Percentiles rank a stretch among this genome's conserved stretches.
phyloP scores from a whole-genome alignment of 345 rosid genomes.

The Bretschneidera sinensis region DNA sequence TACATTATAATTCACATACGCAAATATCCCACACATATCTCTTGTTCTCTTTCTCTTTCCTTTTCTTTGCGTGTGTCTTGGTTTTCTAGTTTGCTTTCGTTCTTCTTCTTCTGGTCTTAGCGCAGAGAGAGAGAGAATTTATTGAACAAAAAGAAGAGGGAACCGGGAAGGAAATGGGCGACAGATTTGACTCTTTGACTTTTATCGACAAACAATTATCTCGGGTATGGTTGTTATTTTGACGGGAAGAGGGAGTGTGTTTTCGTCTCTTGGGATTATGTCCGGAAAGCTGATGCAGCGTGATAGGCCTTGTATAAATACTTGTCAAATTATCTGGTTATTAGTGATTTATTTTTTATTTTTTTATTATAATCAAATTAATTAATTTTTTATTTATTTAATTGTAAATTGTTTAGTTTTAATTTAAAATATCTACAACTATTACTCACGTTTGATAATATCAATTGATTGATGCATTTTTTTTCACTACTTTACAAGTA shows the following conservation, averaged over 20 bases:
- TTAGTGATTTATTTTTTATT: no score
- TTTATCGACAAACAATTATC: not conserved
- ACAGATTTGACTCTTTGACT: not conserved
- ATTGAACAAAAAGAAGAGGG: not conserved
- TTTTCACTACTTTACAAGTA: no score
- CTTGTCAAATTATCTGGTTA: no score
- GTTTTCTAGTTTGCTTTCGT: no score
- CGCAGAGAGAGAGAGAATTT: not conserved
- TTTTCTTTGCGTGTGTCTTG: not conserved
- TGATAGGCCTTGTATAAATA: no score
- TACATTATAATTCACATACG: constrained; percentile 76
- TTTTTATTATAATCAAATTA: no score
- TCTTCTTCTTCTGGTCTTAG: no score
- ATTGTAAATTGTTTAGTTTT: no score
- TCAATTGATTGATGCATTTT: no score
- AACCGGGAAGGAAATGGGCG: not conserved
- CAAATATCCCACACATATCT: constrained; percentile 94
- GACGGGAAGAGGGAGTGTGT: not conserved
- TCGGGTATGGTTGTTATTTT: not conserved
- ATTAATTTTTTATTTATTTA: no score
- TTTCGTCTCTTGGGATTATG: not conserved
- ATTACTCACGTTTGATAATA: no score
- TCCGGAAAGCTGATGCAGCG: not conserved
- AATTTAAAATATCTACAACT: no score
- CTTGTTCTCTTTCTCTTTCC: not conserved